phyloP scores from a whole-genome alignment of 805 yeast species.

The Candida hispaniensis region DNA sequence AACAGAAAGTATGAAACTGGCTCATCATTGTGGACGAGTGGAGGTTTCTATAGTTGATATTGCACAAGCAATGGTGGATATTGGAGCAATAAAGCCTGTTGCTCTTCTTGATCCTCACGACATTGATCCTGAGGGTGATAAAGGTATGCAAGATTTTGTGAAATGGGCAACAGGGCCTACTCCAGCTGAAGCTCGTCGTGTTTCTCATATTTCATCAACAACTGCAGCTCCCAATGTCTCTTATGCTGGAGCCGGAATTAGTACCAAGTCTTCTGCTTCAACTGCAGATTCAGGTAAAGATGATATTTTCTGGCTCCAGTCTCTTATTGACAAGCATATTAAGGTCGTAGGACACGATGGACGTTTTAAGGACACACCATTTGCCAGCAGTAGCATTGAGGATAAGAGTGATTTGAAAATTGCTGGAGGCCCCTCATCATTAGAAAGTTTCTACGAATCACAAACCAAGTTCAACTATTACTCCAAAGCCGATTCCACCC shows the following conservation, averaged over 20 bases:
- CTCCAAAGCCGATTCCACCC: no score
- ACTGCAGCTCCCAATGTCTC: slow-evolving; percentile 7
- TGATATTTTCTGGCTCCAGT: slow-evolving; percentile 28
- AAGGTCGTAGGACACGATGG: slow-evolving; percentile 28
- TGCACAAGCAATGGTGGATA: slow-evolving; percentile 54
- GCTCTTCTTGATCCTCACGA: slow-evolving; percentile 46
- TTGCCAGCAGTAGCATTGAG: slow-evolving; percentile 18
- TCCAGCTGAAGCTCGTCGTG: slow-evolving; percentile 35
- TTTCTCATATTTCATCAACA: slow-evolving; percentile 7
- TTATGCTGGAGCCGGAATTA: slow-evolving; percentile 1
- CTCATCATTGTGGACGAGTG: slow-evolving; percentile 38
- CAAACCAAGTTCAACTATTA: no score
- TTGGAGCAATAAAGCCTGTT: slow-evolving; percentile 52
- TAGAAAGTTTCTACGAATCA: no score
- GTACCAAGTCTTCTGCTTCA: no score
- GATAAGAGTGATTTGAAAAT: slow-evolving; percentile 14
- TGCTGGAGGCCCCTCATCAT: slow-evolving; percentile 22
- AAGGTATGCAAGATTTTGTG: slow-evolving; percentile 42
- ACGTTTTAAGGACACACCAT: slow-evolving; percentile 26
- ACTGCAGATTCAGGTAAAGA: neutral
- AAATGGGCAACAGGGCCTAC: slow-evolving; percentile 45
- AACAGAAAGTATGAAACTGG: slow-evolving; percentile 39
- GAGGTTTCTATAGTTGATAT: slow-evolving; percentile 54
- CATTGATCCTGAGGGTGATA: slow-evolving; percentile 35
- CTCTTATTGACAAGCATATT: slow-evolving; percentile 26